Base-by-base conservation (phyloP, 2,329 filamentous ascomycete species). In the Beauveria rudraprayagi region DNA sequence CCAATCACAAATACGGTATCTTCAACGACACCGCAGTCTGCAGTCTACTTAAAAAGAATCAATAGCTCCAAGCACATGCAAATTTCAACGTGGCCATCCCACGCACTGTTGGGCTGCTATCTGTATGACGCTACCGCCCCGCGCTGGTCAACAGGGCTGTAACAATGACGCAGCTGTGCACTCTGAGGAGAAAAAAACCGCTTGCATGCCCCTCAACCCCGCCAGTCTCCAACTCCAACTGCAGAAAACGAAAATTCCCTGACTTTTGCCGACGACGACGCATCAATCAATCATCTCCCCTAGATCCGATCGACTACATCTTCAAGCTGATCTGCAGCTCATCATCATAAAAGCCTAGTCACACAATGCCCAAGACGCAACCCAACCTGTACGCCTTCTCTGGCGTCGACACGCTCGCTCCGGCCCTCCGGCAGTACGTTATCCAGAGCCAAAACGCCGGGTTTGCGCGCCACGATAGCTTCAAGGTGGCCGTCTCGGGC, bases 401-500 rank as follows among this genome's bases (percentile, higher is more conserved):
- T 67, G 81, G 81, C 74, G 77, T 82, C 70, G 82, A 85, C 66
- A 80, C 84, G 63, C 86, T 99, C 67, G 90, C 92, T 22, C 78
- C 83, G 41, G 87, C 88, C 65, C 84, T 99, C 68, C 89, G 92
- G 71, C 78, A 84, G 68, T 97, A 95, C 76, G 80, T 97, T 69
- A 82, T 97, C 68, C 83, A 89, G 69, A 86, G 83, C 69, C 93
- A 99, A 76, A 88, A 87, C 70, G 83, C 87, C 63, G 91, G 92
- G 62, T 77, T 97, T 65, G 78, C 81, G 66, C 90, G 92, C 64
- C 94, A 97, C 75, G 82, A 83, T 65, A 82, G 82, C 72, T 97
- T 99, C 83, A 93, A 95, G 75, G 81, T 99, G 63, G 94, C 87
- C 66, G 89, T 97, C 58, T 97, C 93, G 0, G 94, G 94, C 67